These are phyloP conservation scores for Naegleria gruberi DNA, from an alignment of 208 protist species.

Conservation along the genomic window DNA sequence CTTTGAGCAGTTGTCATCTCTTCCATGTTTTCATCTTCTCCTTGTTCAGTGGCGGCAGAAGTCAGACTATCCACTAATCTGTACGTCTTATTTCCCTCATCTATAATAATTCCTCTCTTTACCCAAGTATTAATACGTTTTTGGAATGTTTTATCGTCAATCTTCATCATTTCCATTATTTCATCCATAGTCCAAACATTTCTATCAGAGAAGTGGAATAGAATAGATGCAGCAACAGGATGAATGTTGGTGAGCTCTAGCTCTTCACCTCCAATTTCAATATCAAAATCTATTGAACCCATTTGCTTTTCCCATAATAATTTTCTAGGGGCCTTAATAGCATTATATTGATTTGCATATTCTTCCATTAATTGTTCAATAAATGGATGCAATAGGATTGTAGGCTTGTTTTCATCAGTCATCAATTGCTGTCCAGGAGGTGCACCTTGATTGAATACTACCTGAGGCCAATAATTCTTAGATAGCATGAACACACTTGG, in stretches of 20 bases:
- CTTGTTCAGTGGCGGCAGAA: not conserved
- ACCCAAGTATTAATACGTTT: not conserved
- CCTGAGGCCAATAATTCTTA: not conserved
- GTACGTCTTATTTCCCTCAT: too few relatives aligned
- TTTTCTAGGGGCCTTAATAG: not conserved
- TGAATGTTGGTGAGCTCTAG: not conserved
- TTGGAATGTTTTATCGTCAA: not conserved
- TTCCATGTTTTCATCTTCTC: not conserved
- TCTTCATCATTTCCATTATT: not conserved
- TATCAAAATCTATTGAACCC: not conserved
- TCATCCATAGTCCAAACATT: not conserved
- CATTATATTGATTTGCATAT: not conserved
- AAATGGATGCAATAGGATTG: not conserved
- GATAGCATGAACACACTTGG: not conserved
- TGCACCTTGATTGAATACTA: not conserved
- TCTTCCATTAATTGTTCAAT: not conserved
- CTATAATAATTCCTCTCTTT: not conserved
- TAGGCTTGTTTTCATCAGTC: not conserved
- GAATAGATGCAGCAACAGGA: not conserved
- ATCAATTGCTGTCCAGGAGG: not conserved
- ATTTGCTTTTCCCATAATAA: not conserved
- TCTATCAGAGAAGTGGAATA: slow-evolving; percentile 7
- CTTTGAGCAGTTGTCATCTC: not conserved
- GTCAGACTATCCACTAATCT: not conserved
- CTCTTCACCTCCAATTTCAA: not conserved